A percentile compares a stretch with the other conserved stretches of the same genome.
phyloP scores from a whole-genome alignment of 2,329 filamentous ascomycete species.

The Zymoseptoria ardabiliae region DNA sequence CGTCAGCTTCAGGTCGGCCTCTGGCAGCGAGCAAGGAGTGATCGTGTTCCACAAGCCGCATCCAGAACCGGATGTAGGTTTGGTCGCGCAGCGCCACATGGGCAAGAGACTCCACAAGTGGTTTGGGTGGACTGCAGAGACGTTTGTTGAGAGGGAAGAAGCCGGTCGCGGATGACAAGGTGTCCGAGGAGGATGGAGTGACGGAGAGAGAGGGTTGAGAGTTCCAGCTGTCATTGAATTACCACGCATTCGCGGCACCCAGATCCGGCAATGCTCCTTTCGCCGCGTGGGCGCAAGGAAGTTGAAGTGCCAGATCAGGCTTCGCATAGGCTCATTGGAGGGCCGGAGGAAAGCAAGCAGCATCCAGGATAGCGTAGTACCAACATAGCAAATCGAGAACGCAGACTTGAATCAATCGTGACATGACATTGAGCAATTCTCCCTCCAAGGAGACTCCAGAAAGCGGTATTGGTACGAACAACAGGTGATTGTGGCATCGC shows the following conservation, averaged over 20 bases:
- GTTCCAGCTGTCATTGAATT: not conserved
- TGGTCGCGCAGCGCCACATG: constrained; percentile 24
- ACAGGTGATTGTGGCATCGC: not conserved
- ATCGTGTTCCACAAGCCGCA: constrained; percentile 27
- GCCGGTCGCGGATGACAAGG: not conserved
- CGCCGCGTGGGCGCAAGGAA: not conserved
- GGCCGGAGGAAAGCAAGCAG: not conserved
- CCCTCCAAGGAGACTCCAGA: not conserved
- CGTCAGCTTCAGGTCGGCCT: constrained; percentile 2
- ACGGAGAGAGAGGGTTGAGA: not conserved
- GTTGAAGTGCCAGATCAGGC: not conserved
- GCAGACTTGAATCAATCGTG: not conserved
- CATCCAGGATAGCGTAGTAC: not conserved
- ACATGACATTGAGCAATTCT: not conserved
- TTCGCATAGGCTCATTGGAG: not conserved
- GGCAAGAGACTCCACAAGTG: constrained; percentile 25
- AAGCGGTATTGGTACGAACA: not conserved
- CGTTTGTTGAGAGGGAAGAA: constrained; percentile 11
- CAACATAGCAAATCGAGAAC: not conserved
- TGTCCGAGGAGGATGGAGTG: not conserved
- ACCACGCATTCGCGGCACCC: not conserved
- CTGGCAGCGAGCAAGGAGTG: not conserved
- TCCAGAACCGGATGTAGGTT: constrained; percentile 21
- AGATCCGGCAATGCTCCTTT: too few species aligned
- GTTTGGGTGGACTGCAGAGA: constrained; percentile 24